Evolutionary conservation across 2,329 filamentous ascomycete genomes (phyloP).

Genomic region (Thielaviopsis euricoi): DNA sequence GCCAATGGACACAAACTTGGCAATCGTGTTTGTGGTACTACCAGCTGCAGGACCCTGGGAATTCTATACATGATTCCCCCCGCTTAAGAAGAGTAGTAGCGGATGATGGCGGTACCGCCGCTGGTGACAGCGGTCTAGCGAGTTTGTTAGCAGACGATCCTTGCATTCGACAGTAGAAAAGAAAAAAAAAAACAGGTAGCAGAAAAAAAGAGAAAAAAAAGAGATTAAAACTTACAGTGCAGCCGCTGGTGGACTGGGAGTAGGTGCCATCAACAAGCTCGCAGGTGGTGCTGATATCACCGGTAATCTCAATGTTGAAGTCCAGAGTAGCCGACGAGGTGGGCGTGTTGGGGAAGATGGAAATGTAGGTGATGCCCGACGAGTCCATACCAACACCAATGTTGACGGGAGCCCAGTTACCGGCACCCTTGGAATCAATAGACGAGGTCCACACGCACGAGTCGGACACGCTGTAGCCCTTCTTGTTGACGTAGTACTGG

Average conservation of each 20-base stretch:
- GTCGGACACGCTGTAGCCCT: conserved; percentile 46
- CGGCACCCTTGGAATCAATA: conserved; percentile 33
- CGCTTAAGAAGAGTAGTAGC: conserved; percentile 21
- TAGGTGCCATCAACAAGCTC: conserved; percentile 49
- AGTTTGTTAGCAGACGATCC: conserved; percentile 13
- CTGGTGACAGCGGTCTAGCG: conserved; percentile 26
- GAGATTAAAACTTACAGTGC: conserved; percentile 53
- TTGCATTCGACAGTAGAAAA: neutral
- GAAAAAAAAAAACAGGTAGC: neutral
- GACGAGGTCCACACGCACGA: conserved; percentile 60
- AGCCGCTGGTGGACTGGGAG: conserved; percentile 40
- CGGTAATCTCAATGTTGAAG: conserved; percentile 63
- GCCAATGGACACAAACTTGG: neutral
- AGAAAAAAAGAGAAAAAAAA: neutral
- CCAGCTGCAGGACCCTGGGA: too few relatives aligned
- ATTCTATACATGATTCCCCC: neutral
- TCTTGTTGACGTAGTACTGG: conserved; percentile 93
- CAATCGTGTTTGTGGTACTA: too few relatives aligned
- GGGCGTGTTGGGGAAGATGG: conserved; percentile 70
- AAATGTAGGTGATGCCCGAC: conserved; percentile 55
- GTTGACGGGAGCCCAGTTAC: conserved; percentile 82
- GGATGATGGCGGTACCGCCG: conserved; percentile 27
- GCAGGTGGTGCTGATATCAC: conserved; percentile 45
- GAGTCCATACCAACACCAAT: conserved; percentile 59
- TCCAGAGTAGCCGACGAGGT: conserved; percentile 54